These are phyloP conservation scores for Verticillium tricorpus DNA, from an alignment of 2,329 filamentous ascomycete genomes.

Conservation along the genomic window DNA sequence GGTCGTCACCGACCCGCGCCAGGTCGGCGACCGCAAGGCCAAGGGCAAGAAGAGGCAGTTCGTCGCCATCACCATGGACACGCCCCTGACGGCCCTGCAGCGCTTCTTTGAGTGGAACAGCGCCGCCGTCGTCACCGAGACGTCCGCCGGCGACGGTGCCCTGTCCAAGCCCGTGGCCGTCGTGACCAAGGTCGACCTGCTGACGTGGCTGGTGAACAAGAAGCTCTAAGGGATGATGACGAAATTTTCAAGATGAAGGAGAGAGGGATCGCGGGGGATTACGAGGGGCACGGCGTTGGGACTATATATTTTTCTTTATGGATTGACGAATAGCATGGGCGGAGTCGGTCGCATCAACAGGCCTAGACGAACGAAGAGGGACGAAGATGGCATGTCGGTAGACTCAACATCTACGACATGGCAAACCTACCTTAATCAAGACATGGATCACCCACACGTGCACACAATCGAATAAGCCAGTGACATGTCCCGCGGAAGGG, in stretches of 20 bases:
- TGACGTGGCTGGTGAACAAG: slow-evolving; percentile 84
- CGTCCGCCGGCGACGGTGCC: slow-evolving; percentile 47
- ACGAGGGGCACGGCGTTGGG: not conserved
- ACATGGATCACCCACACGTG: not conserved
- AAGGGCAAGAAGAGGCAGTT: slow-evolving; percentile 61
- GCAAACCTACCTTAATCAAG: slow-evolving; percentile 4
- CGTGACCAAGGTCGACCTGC: slow-evolving; percentile 92
- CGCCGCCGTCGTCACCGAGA: slow-evolving; percentile 88
- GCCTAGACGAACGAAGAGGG: slow-evolving; percentile 7
- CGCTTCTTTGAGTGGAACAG: slow-evolving; percentile 98
- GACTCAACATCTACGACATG: slow-evolving; percentile 36
- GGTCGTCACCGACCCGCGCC: slow-evolving; percentile 81
- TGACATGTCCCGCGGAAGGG: not conserved
- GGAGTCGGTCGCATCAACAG: slow-evolving; percentile 13
- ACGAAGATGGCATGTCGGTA: slow-evolving; percentile 16
- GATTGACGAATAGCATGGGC: slow-evolving; percentile 10
- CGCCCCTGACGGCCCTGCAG: slow-evolving; percentile 75
- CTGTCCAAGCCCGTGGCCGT: slow-evolving; percentile 77
- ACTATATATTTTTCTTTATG: not conserved
- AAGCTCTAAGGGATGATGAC: slow-evolving; percentile 17
- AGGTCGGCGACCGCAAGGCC: slow-evolving; percentile 42
- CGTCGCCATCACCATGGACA: slow-evolving; percentile 91
- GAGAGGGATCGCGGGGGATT: not conserved
- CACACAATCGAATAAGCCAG: not conserved
- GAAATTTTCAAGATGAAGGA: not conserved